phyloP scores from a whole-genome alignment of 2,329 filamentous ascomycete genomes.

The Cladophialophora immunda region DNA sequence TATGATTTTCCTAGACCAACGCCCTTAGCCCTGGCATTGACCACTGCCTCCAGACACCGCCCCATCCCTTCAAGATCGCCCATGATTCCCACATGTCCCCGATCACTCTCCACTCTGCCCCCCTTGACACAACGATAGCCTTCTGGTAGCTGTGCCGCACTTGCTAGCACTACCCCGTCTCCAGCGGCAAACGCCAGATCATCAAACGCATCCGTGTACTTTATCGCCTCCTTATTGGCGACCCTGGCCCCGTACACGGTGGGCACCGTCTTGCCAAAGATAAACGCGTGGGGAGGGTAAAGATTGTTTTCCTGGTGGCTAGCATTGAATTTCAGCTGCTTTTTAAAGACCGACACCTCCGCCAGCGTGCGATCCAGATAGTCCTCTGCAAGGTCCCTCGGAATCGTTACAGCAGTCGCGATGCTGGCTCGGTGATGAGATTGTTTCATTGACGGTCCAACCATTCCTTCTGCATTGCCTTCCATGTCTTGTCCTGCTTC shows the following conservation, averaged over 20 bases:
- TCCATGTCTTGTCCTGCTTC: conserved; percentile 36
- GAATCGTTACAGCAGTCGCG: conserved; percentile 56
- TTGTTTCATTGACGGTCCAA: conserved; percentile 33
- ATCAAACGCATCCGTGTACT: conserved; percentile 80
- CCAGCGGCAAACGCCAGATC: conserved; percentile 86
- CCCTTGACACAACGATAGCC: conserved; percentile 79
- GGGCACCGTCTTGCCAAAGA: conserved; percentile 87
- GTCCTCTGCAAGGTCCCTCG: conserved; percentile 62
- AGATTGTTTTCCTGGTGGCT: conserved; percentile 69
- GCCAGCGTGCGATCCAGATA: conserved; percentile 81
- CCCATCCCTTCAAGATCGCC: conserved; percentile 86
- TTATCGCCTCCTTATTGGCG: conserved; percentile 74
- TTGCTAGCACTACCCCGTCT: conserved; percentile 87
- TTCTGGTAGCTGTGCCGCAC: conserved; percentile 82
- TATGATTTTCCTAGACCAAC: conserved; percentile 68
- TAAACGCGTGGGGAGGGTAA: conserved; percentile 82
- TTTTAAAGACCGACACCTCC: conserved; percentile 77
- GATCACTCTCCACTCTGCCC: conserved; percentile 79
- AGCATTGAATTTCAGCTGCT: conserved; percentile 71
- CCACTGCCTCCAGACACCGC: conserved; percentile 73
- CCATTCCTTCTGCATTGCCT: conserved; percentile 31
- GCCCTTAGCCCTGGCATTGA: conserved; percentile 72
- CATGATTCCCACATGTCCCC: conserved; percentile 86
- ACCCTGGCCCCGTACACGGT: conserved; percentile 86
- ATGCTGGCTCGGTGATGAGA: conserved; percentile 44